phyloP scores from a whole-genome alignment of 2,329 filamentous ascomycete genomes.

The Fusarium neocosmosporiellum region DNA sequence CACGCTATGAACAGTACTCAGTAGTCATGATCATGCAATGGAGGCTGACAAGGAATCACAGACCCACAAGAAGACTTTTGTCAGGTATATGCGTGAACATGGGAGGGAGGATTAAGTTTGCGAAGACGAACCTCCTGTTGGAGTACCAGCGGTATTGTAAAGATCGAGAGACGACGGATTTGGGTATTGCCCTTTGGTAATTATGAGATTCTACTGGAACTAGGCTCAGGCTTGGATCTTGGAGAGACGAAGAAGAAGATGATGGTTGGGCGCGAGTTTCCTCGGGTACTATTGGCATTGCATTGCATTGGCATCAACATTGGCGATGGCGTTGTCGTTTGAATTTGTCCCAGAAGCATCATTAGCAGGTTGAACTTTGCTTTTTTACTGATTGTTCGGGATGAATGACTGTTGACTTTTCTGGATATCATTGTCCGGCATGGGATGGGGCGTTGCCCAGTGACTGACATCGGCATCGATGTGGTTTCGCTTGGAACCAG shows the following conservation, averaged over 20 bases:
- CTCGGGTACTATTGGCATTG: constrained; percentile 11
- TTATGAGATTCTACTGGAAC: neutral
- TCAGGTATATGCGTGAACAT: constrained; percentile 89
- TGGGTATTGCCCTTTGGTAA: neutral
- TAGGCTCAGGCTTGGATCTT: neutral
- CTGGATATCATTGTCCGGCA: neutral
- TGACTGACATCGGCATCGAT: neutral
- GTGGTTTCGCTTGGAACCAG: neutral
- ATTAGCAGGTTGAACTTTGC: neutral
- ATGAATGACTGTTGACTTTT: neutral
- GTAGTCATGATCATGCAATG: neutral
- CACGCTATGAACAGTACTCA: neutral
- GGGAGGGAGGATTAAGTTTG: constrained; percentile 62
- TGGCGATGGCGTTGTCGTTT: constrained; percentile 21
- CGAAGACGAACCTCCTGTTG: neutral
- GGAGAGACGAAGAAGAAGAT: neutral
- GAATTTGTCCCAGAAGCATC: constrained; percentile 12
- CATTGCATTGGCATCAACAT: constrained; percentile 30
- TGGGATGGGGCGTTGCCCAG: neutral
- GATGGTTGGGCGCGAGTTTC: constrained; percentile 12
- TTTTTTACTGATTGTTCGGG: neutral
- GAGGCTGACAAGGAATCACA: constrained; percentile 47
- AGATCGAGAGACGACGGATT: constrained; percentile 2
- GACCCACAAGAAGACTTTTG: constrained; percentile 96
- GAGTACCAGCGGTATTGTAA: neutral